phyloP scores from a whole-genome alignment of 2,329 filamentous ascomycete species.

The Fonsecaea erecta region DNA sequence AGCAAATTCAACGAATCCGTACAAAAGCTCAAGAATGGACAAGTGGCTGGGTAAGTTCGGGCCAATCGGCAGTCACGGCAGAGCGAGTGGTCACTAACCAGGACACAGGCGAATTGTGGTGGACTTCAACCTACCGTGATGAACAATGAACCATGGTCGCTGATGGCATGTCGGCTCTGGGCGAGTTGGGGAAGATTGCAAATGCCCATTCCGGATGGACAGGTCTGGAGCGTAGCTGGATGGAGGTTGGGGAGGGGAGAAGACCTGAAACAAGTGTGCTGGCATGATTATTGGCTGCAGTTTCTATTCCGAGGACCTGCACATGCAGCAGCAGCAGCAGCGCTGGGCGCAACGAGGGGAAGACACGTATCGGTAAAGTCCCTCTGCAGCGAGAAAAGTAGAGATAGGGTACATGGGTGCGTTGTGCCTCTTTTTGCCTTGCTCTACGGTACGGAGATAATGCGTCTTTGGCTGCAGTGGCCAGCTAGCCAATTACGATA shows the following conservation, averaged over 20 bases:
- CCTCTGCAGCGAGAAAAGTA: neutral
- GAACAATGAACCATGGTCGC: neutral
- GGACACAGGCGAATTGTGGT: slow-evolving; percentile 35
- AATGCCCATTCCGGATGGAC: neutral
- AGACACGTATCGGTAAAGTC: neutral
- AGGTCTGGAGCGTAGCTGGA: neutral
- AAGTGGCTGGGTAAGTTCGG: slow-evolving; percentile 36
- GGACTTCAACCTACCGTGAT: slow-evolving; percentile 36
- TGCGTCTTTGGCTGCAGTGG: neutral
- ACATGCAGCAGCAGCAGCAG: neutral
- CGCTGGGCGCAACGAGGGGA: neutral
- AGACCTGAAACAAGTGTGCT: neutral
- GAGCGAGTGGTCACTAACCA: slow-evolving; percentile 20
- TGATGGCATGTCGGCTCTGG: neutral
- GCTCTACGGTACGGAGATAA: no score
- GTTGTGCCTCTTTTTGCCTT: neutral
- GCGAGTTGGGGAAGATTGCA: neutral
- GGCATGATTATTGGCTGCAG: slow-evolving; percentile 1
- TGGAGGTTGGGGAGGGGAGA: neutral
- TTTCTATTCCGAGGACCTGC: slow-evolving; percentile 4
- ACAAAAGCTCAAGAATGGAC: slow-evolving; percentile 37
- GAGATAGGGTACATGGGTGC: neutral
- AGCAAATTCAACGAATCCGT: slow-evolving; percentile 36
- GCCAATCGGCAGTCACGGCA: neutral
- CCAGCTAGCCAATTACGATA: slow-evolving; percentile 2